Percentiles rank a stretch among this genome's conserved stretches.
Evolutionary conservation across 2,329 filamentous ascomycete genomes (phyloP).

Genomic region (Pestalotiopsis sp.): DNA sequence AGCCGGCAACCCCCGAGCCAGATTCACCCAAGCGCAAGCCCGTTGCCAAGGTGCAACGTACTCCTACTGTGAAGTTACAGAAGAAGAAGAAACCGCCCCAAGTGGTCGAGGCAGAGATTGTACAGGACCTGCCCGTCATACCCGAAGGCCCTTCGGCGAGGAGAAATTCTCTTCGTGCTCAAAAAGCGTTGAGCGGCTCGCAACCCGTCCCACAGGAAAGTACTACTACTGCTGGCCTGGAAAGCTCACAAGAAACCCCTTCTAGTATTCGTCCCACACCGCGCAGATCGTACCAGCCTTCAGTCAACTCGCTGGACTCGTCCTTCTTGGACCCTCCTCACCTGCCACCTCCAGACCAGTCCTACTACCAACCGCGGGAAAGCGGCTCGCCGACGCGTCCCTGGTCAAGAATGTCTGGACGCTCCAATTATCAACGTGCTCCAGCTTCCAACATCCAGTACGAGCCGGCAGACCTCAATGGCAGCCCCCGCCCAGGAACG

Average conservation of each 20-base stretch:
- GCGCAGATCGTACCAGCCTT: constrained; percentile 55
- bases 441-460: constrained; percentile 74
- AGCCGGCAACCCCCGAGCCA: constrained; percentile 14
- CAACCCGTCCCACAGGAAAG: constrained; percentile 16
- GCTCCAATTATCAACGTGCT: constrained; percentile 70
- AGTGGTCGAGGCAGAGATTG: constrained; percentile 35
- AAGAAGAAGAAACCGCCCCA: constrained; percentile 35
- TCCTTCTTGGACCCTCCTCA: constrained; percentile 61
- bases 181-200: constrained; percentile 25
- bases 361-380: constrained; percentile 60
- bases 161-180: constrained; percentile 37
- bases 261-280: constrained; percentile 47
- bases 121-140: constrained; percentile 49
- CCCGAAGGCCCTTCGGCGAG: constrained; percentile 53
- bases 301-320: constrained; percentile 49
- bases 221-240: constrained; percentile 26
- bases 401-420: constrained; percentile 50
- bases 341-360: constrained; percentile 65
- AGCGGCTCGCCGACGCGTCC: constrained; percentile 58
- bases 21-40: constrained; percentile 26
- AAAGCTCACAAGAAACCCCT: constrained; percentile 43
- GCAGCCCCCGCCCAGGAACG: constrained; percentile 86
- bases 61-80: constrained; percentile 55
- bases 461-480: constrained; percentile 87
- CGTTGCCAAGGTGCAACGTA: constrained; percentile 22